Conservation (phyloP, 2,329 filamentous ascomycete genomes). For the Ceratocystis huliohia region DNA sequence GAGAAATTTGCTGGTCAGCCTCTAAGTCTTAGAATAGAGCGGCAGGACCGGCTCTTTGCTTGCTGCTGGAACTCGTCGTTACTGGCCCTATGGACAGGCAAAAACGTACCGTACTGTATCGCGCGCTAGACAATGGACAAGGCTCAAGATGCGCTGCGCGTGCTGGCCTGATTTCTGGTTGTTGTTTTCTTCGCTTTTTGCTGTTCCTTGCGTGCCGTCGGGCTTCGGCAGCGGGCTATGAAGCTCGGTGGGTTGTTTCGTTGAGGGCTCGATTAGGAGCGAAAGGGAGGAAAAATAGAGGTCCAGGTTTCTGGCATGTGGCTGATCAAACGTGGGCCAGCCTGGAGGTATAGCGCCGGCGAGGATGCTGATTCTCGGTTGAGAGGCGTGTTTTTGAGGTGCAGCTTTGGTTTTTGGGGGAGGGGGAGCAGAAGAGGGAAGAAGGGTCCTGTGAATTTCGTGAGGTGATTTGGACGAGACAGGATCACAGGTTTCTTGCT, state of each 20-base stretch:
- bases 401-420: neutral
- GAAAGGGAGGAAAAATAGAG: neutral
- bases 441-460: neutral
- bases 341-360: neutral
- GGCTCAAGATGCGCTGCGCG: neutral
- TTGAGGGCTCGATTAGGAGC: neutral
- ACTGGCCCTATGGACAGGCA: neutral
- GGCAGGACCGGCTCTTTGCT: neutral
- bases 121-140: neutral
- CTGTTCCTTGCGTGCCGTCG: neutral
- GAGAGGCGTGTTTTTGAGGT: neutral
- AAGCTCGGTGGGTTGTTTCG: neutral
- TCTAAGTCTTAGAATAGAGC: neutral
- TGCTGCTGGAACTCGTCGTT: neutral
- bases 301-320: neutral
- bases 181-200: neutral
- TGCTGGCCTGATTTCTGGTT: neutral
- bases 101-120: slow-evolving; percentile 4
- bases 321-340: neutral
- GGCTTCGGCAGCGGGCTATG: neutral
- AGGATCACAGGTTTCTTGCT: neutral
- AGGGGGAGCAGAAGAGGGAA: neutral
- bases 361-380: neutral
- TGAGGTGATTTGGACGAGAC: slow-evolving; percentile 3
- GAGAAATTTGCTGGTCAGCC: slow-evolving; percentile 8